Percentiles rank a stretch among this genome's conserved stretches.
Conservation (phyloP, 2,329 filamentous ascomycete genomes). For the Sclerotinia spermophila region DNA sequence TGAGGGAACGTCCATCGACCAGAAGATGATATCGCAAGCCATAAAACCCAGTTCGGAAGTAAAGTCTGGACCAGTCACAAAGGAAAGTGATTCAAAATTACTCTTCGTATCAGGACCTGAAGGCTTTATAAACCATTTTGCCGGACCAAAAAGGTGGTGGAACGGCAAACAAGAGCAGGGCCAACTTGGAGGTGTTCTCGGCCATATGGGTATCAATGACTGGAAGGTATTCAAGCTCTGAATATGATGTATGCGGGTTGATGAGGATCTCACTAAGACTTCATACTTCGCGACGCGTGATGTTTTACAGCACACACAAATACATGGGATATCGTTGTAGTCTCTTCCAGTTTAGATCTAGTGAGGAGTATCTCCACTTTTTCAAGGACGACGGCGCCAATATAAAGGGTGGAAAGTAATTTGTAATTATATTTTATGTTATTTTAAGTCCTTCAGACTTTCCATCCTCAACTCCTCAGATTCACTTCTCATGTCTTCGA, state of each 20-base stretch:
- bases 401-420: neutral
- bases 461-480: neutral
- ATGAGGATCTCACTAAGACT: neutral
- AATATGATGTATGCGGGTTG: neutral
- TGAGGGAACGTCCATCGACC: conserved; percentile 64
- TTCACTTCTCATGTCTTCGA: neutral
- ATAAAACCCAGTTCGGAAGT: neutral
- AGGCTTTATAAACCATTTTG: conserved; percentile 13
- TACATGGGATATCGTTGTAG: neutral
- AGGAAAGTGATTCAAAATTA: conserved; percentile 40
- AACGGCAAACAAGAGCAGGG: conserved; percentile 70
- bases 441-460: neutral
- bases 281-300: neutral
- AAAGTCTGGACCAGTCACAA: too few species aligned
- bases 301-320: neutral
- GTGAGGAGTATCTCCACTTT: neutral
- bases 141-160: conserved; percentile 7
- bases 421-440: neutral
- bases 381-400: neutral
- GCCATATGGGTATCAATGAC: conserved; percentile 46
- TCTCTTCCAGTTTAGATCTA: neutral
- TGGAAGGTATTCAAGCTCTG: conserved; percentile 40
- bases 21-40: conserved; percentile 45
- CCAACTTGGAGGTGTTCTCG: conserved; percentile 64
- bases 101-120: conserved; percentile 42